These are phyloP conservation scores for Rhodamnia argentea DNA, from an alignment of 345 rosid species.

Conservation along the genomic window DNA sequence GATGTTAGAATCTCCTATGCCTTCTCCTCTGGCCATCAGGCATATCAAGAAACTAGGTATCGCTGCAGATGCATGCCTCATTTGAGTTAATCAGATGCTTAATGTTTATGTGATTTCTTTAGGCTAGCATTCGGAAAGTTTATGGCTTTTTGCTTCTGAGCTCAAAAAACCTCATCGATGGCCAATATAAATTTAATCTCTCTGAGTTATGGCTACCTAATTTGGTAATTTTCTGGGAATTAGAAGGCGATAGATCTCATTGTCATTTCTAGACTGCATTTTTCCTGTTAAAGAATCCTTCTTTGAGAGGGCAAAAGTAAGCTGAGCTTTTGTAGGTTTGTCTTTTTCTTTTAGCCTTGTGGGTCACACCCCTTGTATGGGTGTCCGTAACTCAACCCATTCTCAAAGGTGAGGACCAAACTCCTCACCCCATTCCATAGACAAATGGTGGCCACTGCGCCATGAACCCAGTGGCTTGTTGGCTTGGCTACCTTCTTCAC, in stretches of 20 bases:
- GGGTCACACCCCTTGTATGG: not conserved
- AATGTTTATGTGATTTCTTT: not conserved
- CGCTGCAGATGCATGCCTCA: not conserved
- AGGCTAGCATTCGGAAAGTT: not conserved
- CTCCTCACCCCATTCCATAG: not conserved
- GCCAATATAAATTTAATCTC: not conserved
- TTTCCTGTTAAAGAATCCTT: not conserved
- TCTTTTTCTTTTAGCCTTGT: not conserved
- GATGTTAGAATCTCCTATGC: not conserved
- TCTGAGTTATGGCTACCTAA: not conserved
- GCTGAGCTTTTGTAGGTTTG: not conserved
- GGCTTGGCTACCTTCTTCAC: not conserved
- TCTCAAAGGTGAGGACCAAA: not conserved
- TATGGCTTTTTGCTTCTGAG: not conserved
- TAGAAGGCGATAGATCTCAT: not conserved
- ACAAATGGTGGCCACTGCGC: not conserved
- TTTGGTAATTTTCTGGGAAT: not conserved
- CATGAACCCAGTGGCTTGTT: not conserved
- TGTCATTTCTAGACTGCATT: not conserved
- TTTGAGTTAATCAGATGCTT: not conserved
- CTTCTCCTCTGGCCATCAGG: not conserved
- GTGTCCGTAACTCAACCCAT: not conserved
- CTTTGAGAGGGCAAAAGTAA: not conserved
- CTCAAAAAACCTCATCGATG: not conserved
- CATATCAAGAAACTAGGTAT: not conserved